phyloP scores from a whole-genome alignment of 164 flowering plant species.

The Nymphaea thermarum region DNA sequence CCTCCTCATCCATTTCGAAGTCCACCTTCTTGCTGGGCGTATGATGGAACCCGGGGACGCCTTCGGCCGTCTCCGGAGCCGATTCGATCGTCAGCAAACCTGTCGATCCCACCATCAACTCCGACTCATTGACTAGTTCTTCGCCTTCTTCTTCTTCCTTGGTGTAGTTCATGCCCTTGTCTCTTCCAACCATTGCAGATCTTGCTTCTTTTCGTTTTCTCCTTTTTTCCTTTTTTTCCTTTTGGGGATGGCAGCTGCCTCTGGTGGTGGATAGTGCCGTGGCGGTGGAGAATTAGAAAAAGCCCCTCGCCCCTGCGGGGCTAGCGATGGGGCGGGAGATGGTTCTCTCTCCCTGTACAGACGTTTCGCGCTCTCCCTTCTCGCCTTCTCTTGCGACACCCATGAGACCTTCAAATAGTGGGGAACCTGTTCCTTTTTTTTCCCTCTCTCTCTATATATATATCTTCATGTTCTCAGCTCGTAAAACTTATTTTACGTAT shows the following conservation, averaged over 20 bases:
- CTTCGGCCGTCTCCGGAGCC: neutral
- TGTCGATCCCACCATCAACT: neutral
- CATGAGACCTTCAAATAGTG: too few species aligned
- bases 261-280: too few species aligned
- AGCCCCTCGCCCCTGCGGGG: too few species aligned
- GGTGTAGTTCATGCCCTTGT: neutral
- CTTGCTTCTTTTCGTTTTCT: neutral
- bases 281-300: too few species aligned
- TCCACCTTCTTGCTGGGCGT: neutral
- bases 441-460: too few species aligned
- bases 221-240: neutral
- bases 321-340: too few species aligned
- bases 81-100: neutral
- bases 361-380: neutral
- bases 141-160: neutral
- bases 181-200: neutral
- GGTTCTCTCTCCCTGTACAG: neutral
- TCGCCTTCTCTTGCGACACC: neutral
- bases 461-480: too few species aligned
- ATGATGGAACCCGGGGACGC: neutral
- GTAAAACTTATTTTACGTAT: too few species aligned
- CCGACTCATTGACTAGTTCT: neutral
- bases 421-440: too few species aligned
- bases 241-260: neutral
- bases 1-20: neutral